Percentiles rank a stretch among this genome's conserved stretches.
Conservation (phyloP, 306 rosid species). For the Dalbergia cultrata region DNA sequence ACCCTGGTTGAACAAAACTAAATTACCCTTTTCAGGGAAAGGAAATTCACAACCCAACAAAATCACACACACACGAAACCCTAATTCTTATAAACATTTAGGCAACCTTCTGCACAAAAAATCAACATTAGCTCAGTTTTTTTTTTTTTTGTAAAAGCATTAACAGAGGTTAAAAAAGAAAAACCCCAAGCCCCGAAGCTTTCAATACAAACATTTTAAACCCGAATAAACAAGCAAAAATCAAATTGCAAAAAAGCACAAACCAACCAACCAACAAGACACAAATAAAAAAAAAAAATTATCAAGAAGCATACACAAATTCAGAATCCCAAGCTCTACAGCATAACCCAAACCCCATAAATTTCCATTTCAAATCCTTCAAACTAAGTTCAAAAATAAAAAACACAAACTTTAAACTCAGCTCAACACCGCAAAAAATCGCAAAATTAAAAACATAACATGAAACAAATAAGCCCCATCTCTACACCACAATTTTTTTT, state of each 20-base stretch:
- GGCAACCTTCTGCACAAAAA: slow-evolving; percentile 20
- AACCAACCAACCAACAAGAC: not conserved
- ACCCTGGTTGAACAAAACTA: slow-evolving; percentile 27
- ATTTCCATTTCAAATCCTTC: not conserved
- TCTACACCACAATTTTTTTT: not conserved
- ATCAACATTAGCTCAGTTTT: not conserved
- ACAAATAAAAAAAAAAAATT: slow-evolving; percentile 13
- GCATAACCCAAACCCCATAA: not conserved
- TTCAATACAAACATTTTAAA: not conserved
- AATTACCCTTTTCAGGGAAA: not conserved
- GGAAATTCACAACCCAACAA: slow-evolving; percentile 4
- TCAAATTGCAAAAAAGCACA: slow-evolving; percentile 10
- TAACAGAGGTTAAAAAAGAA: not conserved
- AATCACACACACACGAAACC: slow-evolving; percentile 45
- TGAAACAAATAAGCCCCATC: slow-evolving; percentile 11
- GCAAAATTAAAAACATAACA: no score
- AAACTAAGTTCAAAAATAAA: slow-evolving; percentile 31
- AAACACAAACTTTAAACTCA: slow-evolving; percentile 37
- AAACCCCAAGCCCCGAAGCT: slow-evolving; percentile 14
- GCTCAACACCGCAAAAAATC: slow-evolving; percentile 9
- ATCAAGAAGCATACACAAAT: slow-evolving; percentile 2
- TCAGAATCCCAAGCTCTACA: slow-evolving; percentile 9
- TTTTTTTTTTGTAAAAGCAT: no score
- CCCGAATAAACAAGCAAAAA: slow-evolving; percentile 11
- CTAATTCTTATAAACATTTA: slow-evolving; percentile 44